Evolutionary conservation across 345 rosid genomes (phyloP).

Genomic region (Brassica rapa): DNA sequence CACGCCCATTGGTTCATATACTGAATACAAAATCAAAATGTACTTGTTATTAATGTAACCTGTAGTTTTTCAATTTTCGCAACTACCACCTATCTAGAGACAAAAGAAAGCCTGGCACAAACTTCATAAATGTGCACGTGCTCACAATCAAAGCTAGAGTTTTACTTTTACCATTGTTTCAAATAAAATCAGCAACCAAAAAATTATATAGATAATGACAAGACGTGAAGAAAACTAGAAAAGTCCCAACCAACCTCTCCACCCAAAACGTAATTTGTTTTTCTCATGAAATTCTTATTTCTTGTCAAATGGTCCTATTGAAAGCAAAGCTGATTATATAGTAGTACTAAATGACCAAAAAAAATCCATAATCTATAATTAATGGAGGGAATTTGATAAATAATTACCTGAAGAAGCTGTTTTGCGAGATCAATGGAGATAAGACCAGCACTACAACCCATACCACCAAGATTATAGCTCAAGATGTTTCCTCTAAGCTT

Average conservation of each 20-base stretch:
- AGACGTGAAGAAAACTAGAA: conserved; percentile 29
- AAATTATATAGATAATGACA: conserved; percentile 15
- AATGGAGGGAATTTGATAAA: neutral
- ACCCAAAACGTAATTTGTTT: neutral
- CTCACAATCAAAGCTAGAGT: conserved; percentile 15
- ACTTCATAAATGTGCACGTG: conserved; percentile 2
- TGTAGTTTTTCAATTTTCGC: conserved; percentile 7
- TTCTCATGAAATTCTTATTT: neutral
- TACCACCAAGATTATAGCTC: conserved; percentile 58
- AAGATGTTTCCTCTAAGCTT: conserved; percentile 51
- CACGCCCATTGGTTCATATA: neutral
- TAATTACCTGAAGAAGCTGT: conserved; percentile 53
- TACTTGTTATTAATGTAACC: conserved; percentile 6
- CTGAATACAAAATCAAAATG: neutral
- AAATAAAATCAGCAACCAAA: conserved; percentile 7
- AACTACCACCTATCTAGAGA: conserved; percentile 26
- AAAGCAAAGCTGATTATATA: neutral
- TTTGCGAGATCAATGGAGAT: conserved; percentile 62
- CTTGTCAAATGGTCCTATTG: conserved; percentile 2
- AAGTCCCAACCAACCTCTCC: conserved; percentile 14
- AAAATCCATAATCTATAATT: neutral
- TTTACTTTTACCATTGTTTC: neutral
- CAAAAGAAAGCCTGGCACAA: conserved; percentile 18
- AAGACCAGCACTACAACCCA: conserved; percentile 64
- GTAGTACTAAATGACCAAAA: neutral